Percentiles rank a stretch among this genome's conserved stretches.
Evolutionary conservation across 208 protist species (phyloP).

Genomic region (Acanthamoeba comandoni): DNA sequence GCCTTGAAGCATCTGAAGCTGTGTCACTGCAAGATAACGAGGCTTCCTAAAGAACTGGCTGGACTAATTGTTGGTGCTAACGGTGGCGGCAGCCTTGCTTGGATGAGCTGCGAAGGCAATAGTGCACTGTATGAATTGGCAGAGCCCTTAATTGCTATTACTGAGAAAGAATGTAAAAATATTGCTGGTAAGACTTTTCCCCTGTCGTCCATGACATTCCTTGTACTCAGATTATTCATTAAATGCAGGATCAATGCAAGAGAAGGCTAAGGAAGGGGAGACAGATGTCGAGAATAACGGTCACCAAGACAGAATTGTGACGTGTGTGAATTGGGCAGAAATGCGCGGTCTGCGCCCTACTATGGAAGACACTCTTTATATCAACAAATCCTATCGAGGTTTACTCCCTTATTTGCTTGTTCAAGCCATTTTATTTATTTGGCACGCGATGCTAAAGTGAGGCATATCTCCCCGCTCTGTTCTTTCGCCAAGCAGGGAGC

Average conservation of each 20-base stretch:
- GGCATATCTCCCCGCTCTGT: no score
- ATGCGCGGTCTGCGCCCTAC: slow-evolving; percentile 50
- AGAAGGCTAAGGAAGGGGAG: neutral
- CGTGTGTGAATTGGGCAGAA: slow-evolving; percentile 43
- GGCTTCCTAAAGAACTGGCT: slow-evolving; percentile 27
- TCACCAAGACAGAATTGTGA: neutral
- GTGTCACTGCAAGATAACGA: slow-evolving; percentile 33
- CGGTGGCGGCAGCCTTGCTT: slow-evolving; percentile 28
- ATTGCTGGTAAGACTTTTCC: no score
- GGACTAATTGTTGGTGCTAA: slow-evolving; percentile 15
- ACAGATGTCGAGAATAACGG: neutral
- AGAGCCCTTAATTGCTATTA: slow-evolving; percentile 10
- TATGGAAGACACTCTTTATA: slow-evolving; percentile 72
- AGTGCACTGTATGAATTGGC: slow-evolving; percentile 2
- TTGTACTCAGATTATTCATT: no score
- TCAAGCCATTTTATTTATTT: no score
- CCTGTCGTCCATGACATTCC: no score
- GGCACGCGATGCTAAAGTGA: no score
- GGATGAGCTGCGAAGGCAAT: slow-evolving; percentile 56
- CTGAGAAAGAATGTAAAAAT: slow-evolving; percentile 46
- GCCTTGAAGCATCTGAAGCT: slow-evolving; percentile 38
- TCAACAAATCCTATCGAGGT: slow-evolving; percentile 9
- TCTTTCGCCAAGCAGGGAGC: no score
- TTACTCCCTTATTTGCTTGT: no score
- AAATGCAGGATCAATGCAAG: no score